phyloP scores from a whole-genome alignment of 2,329 filamentous ascomycete species.

The Elsinoe fawcettii region DNA sequence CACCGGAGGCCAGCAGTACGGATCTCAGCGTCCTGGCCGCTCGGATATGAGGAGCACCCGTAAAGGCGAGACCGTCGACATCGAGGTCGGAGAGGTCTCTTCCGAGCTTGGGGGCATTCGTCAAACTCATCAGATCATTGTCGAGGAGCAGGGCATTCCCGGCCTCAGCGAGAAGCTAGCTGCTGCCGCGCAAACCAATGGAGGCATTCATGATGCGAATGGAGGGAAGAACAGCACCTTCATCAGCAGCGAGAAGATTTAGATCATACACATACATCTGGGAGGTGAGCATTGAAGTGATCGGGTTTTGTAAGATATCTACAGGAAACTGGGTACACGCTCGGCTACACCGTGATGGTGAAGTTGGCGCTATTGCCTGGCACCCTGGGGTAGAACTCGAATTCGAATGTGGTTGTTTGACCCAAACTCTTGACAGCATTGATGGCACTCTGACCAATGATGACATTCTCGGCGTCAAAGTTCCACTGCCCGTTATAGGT shows the following conservation, averaged over 20 bases:
- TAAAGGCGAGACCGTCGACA: too few species aligned
- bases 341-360: conserved; percentile 35
- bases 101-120: too few species aligned
- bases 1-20: too few species aligned
- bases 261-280: neutral
- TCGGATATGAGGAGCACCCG: too few species aligned
- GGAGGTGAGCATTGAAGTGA: neutral
- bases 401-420: conserved; percentile 41
- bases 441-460: conserved; percentile 40
- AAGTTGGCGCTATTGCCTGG: conserved; percentile 44
- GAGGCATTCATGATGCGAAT: too few species aligned
- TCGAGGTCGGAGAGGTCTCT: too few species aligned
- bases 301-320: neutral
- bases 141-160: too few species aligned
- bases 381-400: conserved; percentile 50
- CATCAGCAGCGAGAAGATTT: neutral
- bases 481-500: conserved; percentile 48
- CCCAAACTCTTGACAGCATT: conserved; percentile 41
- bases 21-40: too few species aligned
- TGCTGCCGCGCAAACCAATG: too few species aligned
- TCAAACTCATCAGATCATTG: too few species aligned
- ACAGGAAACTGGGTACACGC: neutral
- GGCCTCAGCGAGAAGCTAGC: too few species aligned
- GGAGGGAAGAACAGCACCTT: neutral
- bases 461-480: conserved; percentile 41